Evolutionary conservation across 768 basidiomycete genomes (phyloP).

Genomic region (Mycena belliarum): DNA sequence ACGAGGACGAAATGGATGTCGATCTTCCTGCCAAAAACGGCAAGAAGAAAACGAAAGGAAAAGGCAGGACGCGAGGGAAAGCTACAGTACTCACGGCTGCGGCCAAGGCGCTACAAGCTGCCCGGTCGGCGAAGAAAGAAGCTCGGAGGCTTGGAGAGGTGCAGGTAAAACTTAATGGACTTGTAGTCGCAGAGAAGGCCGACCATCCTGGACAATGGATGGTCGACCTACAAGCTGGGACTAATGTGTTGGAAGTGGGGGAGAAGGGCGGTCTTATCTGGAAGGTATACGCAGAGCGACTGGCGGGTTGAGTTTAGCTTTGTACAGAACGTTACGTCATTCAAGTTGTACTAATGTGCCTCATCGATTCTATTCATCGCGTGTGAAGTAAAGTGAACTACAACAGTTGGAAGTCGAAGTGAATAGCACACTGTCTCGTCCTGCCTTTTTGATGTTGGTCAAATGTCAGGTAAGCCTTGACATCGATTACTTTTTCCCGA

Average conservation of each 20-base stretch:
- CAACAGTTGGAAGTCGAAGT: too few species aligned
- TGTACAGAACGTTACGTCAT: neutral
- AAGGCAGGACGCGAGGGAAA: slow-evolving; percentile 39
- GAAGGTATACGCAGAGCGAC: slow-evolving; percentile 67
- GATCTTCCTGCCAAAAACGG: slow-evolving; percentile 44
- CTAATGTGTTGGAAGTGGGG: slow-evolving; percentile 70
- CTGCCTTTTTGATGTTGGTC: neutral
- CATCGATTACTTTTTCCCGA: neutral
- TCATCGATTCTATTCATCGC: neutral
- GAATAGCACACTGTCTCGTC: neutral
- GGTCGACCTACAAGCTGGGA: slow-evolving; percentile 57
- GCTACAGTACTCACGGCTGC: slow-evolving; percentile 29
- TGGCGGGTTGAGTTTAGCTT: slow-evolving; percentile 18
- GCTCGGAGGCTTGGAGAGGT: slow-evolving; percentile 53
- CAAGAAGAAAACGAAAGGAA: slow-evolving; percentile 40
- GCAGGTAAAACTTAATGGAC: slow-evolving; percentile 66
- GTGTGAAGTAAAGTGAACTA: too few species aligned
- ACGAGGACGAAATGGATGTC: slow-evolving; percentile 46
- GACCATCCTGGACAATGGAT: slow-evolving; percentile 60
- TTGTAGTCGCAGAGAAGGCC: slow-evolving; percentile 44
- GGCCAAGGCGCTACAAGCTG: slow-evolving; percentile 25
- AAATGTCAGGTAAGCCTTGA: neutral
- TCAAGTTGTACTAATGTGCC: slow-evolving; percentile 8
- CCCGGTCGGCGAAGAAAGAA: slow-evolving; percentile 41
- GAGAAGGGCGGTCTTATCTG: slow-evolving; percentile 69